A percentile compares a stretch with the other conserved stretches of the same genome.
These are phyloP conservation scores for Rhizopogon vinicolor DNA, from an alignment of 768 basidiomycete genomes.

Conservation along the genomic window DNA sequence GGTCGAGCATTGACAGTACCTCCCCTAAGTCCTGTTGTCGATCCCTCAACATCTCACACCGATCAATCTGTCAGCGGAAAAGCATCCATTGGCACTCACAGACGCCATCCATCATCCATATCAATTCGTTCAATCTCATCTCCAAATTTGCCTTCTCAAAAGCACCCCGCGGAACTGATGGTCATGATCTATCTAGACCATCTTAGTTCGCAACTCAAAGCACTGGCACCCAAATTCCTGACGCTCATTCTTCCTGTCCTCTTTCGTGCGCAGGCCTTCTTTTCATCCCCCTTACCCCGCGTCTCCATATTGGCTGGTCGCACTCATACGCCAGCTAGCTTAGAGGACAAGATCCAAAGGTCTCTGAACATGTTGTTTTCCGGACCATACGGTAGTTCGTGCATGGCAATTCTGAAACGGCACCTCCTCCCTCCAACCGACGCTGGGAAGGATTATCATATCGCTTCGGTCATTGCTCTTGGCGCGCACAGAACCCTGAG, in stretches of 20 bases:
- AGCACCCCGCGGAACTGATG: constrained; percentile 60
- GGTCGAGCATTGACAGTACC: constrained; percentile 45
- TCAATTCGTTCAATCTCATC: constrained; percentile 43
- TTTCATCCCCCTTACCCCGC: constrained; percentile 62
- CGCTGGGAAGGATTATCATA: constrained; percentile 17
- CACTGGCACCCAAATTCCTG: constrained; percentile 51
- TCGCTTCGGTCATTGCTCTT: constrained; percentile 39
- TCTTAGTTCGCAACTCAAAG: constrained; percentile 56
- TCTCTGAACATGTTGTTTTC: constrained; percentile 52
- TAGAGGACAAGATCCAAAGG: constrained; percentile 56
- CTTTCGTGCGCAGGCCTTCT: constrained; percentile 66
- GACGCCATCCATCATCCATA: constrained; percentile 58
- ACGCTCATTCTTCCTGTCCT: constrained; percentile 60
- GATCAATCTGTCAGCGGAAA: constrained; percentile 20
- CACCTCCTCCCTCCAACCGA: constrained; percentile 48
- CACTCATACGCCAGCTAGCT: constrained; percentile 23
- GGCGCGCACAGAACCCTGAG: constrained; percentile 63
- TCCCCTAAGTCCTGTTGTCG: constrained; percentile 8
- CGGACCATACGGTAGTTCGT: constrained; percentile 62
- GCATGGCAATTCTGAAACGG: constrained; percentile 57
- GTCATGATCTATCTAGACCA: constrained; percentile 60
- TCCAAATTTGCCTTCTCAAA: constrained; percentile 23
- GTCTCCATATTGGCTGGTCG: constrained; percentile 47
- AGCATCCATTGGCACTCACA: constrained; percentile 36
- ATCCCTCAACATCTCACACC: constrained; percentile 19